Percentiles rank a stretch among this genome's conserved stretches.
Evolutionary conservation across 495 filamentous ascomycete species (phyloP).

Genomic region (Penicillium bovifimosum): DNA sequence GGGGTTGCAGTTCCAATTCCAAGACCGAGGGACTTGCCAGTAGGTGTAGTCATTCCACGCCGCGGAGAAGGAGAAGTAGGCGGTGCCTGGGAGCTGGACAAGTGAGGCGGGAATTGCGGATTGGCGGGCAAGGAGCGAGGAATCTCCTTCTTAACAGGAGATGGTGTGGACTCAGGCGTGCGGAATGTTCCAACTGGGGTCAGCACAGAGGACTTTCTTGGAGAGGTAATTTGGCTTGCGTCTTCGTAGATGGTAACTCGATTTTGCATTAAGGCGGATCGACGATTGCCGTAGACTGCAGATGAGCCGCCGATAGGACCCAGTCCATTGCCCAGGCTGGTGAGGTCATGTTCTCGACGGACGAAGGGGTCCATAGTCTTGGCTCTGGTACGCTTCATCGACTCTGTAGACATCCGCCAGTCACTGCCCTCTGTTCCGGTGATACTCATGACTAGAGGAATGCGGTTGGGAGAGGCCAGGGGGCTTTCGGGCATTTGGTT

Average conservation of each 20-base stretch:
- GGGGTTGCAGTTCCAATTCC: slow-evolving; percentile 35
- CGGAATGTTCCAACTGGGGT: slow-evolving; percentile 8
- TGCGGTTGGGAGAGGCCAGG: slow-evolving; percentile 7
- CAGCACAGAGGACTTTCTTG: slow-evolving; percentile 3
- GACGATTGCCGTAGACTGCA: background rate
- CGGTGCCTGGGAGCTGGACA: slow-evolving; percentile 8
- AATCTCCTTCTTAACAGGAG: slow-evolving; percentile 1
- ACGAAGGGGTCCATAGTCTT: slow-evolving; percentile 7
- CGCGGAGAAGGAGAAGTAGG: slow-evolving; percentile 16
- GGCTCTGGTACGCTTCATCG: slow-evolving; percentile 14
- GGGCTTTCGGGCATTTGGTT: slow-evolving; percentile 11
- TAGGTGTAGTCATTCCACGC: slow-evolving; percentile 29
- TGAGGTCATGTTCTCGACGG: slow-evolving; percentile 5
- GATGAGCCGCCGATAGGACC: slow-evolving; percentile 4
- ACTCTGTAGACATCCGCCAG: slow-evolving; percentile 20
- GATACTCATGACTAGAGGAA: slow-evolving; percentile 9
- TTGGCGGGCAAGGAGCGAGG: slow-evolving; percentile 13
- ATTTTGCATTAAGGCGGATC: slow-evolving; percentile 9
- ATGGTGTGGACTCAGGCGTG: slow-evolving; percentile 13
- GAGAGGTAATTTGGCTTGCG: slow-evolving; percentile 15
- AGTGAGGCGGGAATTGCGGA: slow-evolving; percentile 11
- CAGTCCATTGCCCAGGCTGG: slow-evolving; percentile 6
- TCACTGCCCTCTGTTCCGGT: slow-evolving; percentile 28
- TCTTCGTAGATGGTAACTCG: slow-evolving; percentile 43
- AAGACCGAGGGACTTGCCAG: slow-evolving; percentile 29